Conservation (phyloP, 1,284 basidiomycete genomes). For the Malassezia globosa region DNA sequence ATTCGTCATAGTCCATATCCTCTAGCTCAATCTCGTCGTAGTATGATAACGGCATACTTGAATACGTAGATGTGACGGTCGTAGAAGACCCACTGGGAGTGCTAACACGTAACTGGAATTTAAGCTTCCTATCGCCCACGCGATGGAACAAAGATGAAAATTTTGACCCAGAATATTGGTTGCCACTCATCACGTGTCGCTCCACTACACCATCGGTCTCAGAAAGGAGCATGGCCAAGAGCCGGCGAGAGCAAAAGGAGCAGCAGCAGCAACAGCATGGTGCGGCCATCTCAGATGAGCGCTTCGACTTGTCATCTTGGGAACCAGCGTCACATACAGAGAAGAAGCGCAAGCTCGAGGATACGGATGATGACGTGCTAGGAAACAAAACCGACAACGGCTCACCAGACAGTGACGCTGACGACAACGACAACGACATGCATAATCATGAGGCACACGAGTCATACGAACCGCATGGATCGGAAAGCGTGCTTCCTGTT, state of each 20-base stretch:
- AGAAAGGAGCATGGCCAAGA: no score
- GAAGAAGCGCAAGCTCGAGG: background rate
- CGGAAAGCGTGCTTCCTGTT: no score
- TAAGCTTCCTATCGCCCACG: no score
- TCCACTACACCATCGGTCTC: no score
- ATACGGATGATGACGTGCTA: background rate
- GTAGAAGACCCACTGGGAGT: background rate
- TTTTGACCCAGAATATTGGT: no score
- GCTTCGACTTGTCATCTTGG: background rate
- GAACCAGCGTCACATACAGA: background rate
- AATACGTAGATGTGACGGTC: background rate
- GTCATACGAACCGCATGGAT: conserved; percentile 55
- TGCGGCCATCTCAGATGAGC: background rate
- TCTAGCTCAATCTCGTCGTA: conserved; percentile 47
- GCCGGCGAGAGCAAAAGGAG: no score
- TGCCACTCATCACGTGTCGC: no score
- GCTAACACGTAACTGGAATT: background rate
- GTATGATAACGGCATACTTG: conserved; percentile 18
- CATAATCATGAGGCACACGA: conserved; percentile 20
- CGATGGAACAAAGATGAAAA: no score
- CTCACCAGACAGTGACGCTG: background rate
- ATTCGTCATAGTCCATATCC: conserved; percentile 45
- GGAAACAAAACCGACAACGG: no score
- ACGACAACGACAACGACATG: background rate
- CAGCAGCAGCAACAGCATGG: no score